Conservation (phyloP, 1,284 basidiomycete species). For the Cerrena zonata region DNA sequence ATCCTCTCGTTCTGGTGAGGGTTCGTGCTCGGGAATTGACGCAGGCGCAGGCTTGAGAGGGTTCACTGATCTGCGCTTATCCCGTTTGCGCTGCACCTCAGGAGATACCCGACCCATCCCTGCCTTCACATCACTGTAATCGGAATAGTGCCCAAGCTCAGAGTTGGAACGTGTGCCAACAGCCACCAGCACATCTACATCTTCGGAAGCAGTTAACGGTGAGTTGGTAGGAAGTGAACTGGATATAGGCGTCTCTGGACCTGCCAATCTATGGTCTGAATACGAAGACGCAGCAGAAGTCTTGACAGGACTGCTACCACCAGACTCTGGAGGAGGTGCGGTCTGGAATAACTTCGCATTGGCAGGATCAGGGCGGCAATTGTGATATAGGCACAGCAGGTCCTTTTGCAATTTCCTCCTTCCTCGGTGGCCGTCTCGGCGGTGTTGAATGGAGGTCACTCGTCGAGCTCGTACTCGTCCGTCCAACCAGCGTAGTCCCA, state of each 20-base stretch:
- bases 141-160: slow-evolving; percentile 72
- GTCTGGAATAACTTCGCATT: slow-evolving; percentile 61
- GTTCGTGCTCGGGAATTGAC: slow-evolving; percentile 44
- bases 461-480: slow-evolving; percentile 55
- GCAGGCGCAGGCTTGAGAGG: slow-evolving; percentile 43
- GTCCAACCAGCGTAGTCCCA: slow-evolving; percentile 14
- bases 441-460: slow-evolving; percentile 30
- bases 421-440: slow-evolving; percentile 37
- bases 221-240: slow-evolving; percentile 47
- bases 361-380: slow-evolving; percentile 44
- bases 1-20: slow-evolving; percentile 53
- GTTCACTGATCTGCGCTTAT: slow-evolving; percentile 47
- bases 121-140: slow-evolving; percentile 37
- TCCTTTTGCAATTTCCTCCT: slow-evolving; percentile 52
- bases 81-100: slow-evolving; percentile 50
- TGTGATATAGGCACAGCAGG: slow-evolving; percentile 57
- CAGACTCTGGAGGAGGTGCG: slow-evolving; percentile 31
- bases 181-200: slow-evolving; percentile 31
- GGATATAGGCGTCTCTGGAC: slow-evolving; percentile 53
- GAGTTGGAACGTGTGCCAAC: slow-evolving; percentile 61
- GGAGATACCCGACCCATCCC: slow-evolving; percentile 41
- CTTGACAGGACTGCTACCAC: slow-evolving; percentile 46
- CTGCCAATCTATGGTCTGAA: slow-evolving; percentile 33
- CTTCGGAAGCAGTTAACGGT: slow-evolving; percentile 34
- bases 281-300: slow-evolving; percentile 40